Conservation (phyloP, 176 grass and related monocot genomes). For the Melocanna baccifera region DNA sequence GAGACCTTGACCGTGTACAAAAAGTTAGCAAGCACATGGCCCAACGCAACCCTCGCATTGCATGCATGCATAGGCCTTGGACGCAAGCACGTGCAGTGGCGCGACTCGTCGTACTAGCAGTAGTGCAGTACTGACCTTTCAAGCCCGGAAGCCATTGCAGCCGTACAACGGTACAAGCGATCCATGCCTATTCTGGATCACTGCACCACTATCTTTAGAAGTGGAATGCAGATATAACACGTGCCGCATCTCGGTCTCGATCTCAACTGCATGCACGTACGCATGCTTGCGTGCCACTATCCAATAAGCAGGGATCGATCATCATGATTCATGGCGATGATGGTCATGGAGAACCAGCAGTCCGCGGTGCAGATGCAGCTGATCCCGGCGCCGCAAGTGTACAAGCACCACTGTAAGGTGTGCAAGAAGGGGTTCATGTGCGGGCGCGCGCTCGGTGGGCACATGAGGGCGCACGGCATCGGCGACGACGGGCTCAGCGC, state of each 20-base stretch:
- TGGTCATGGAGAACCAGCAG: constrained; percentile 53
- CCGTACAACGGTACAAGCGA: background rate
- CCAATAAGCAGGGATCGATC: background rate
- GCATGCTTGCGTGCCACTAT: constrained; percentile 15
- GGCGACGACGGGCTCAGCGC: constrained; percentile 21
- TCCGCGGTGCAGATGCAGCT: background rate
- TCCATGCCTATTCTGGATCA: constrained; percentile 31
- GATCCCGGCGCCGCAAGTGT: constrained; percentile 9
- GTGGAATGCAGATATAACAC: background rate
- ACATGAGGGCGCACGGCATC: constrained; percentile 81
- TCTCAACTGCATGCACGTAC: background rate
- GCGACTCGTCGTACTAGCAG: background rate
- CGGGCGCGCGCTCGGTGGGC: constrained; percentile 71
- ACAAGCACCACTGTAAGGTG: constrained; percentile 66
- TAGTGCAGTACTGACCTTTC: too few species aligned
- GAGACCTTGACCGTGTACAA: background rate
- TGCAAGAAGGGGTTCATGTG: constrained; percentile 83
- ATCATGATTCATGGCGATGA: constrained; percentile 42
- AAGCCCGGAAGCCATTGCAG: background rate
- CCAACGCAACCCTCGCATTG: background rate
- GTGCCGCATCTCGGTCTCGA: background rate
- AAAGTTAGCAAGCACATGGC: background rate
- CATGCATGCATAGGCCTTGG: background rate
- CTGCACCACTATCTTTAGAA: constrained; percentile 41
- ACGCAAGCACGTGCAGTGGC: background rate